These are phyloP conservation scores for Colletotrichum acutatum DNA, from an alignment of 2,329 filamentous ascomycete genomes.

Conservation along the genomic window DNA sequence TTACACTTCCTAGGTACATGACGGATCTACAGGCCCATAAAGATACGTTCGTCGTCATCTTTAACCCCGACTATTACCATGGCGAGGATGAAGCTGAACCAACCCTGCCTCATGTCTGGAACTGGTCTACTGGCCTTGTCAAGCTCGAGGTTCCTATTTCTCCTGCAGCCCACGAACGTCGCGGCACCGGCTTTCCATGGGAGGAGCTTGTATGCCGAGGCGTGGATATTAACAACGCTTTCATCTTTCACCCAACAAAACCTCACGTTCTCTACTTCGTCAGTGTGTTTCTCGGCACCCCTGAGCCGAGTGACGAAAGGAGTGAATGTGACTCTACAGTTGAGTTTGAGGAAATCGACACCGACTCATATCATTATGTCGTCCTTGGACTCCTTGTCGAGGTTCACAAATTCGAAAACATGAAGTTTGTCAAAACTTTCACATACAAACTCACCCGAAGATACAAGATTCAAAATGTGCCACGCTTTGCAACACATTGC, in stretches of 20 bases:
- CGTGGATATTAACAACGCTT: background rate
- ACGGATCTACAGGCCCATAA: background rate
- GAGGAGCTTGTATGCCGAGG: background rate
- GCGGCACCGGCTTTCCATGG: background rate
- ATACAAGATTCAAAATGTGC: background rate
- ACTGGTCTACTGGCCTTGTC: conserved; percentile 2
- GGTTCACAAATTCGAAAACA: background rate
- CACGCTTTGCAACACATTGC: background rate
- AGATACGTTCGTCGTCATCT: background rate
- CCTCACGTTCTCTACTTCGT: background rate
- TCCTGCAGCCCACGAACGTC: no score
- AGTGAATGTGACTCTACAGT: background rate
- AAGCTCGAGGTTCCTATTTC: background rate
- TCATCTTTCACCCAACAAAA: conserved; percentile 11
- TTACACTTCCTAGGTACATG: background rate
- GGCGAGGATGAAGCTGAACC: background rate
- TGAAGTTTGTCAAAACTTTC: background rate
- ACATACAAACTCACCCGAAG: background rate
- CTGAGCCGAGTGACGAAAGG: background rate
- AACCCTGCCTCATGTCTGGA: background rate
- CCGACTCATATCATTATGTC: no score
- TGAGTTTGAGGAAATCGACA: no score
- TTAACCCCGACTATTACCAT: background rate
- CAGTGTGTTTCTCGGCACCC: background rate
- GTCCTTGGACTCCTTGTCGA: background rate